Percentiles rank a stretch among this genome's conserved stretches.
Conservation (phyloP, 495 filamentous ascomycete genomes). For the Aspergillus saccharolyticus region DNA sequence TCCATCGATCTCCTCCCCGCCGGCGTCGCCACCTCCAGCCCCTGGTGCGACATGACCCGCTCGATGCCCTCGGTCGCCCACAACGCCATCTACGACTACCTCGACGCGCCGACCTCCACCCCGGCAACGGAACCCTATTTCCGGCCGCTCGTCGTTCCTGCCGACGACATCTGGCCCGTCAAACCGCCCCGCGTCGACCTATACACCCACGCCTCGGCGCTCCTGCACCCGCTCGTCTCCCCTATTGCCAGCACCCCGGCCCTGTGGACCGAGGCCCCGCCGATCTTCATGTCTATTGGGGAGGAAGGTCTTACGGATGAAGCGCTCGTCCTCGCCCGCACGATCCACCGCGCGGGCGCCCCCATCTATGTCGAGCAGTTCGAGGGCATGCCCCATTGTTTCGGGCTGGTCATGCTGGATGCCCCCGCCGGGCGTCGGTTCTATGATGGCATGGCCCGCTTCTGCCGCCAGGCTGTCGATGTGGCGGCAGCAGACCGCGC, state of each 20-base stretch:
- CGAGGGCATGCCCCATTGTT: constrained; percentile 88
- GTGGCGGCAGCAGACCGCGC: too few relatives aligned
- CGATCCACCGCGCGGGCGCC: constrained; percentile 56
- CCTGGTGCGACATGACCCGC: constrained; percentile 76
- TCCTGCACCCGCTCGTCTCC: constrained; percentile 72
- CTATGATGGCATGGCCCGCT: constrained; percentile 53
- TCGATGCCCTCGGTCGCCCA: constrained; percentile 62
- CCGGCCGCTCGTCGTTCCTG: constrained; percentile 30
- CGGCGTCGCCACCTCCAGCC: constrained; percentile 57
- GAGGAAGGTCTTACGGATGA: constrained; percentile 79
- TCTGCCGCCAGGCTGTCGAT: constrained; percentile 46
- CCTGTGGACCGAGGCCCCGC: constrained; percentile 63
- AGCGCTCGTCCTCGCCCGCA: constrained; percentile 54
- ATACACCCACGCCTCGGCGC: constrained; percentile 57
- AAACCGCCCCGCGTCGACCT: constrained; percentile 63
- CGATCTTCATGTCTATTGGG: constrained; percentile 68
- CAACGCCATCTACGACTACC: constrained; percentile 70
- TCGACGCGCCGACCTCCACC: constrained; percentile 49
- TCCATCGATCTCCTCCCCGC: constrained; percentile 64
- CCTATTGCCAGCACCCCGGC: constrained; percentile 53
- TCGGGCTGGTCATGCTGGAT: constrained; percentile 59
- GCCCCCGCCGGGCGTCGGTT: constrained; percentile 44
- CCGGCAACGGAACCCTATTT: constrained; percentile 15
- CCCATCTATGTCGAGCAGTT: constrained; percentile 66
- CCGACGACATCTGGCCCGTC: constrained; percentile 66